A percentile compares a stretch with the other conserved stretches of the same genome.
Conservation (phyloP, 2,329 filamentous ascomycete species). For the Paraphaeosphaeria minitans region DNA sequence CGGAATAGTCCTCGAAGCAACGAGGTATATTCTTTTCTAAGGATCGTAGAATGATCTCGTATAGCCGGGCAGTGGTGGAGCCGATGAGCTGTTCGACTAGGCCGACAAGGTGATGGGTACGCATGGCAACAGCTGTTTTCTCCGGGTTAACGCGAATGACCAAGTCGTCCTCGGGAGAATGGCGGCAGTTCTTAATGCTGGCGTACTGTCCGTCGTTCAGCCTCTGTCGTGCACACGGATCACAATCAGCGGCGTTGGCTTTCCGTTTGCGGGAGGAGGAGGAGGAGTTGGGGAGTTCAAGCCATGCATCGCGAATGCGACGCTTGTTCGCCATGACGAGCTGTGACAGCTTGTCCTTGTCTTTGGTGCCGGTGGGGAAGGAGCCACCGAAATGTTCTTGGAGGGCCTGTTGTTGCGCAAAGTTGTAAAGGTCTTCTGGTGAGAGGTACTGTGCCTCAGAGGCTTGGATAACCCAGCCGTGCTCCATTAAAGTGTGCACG, state of each 20-base stretch:
- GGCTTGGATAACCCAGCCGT: conserved; percentile 72
- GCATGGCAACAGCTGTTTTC: conserved; percentile 80
- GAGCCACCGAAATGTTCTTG: conserved; percentile 57
- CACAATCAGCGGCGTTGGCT: conserved; percentile 23
- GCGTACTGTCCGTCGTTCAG: conserved; percentile 20
- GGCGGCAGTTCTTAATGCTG: not conserved
- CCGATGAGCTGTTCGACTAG: conserved; percentile 74
- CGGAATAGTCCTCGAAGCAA: conserved; percentile 64
- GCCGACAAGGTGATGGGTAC: conserved; percentile 77
- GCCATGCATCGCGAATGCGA: conserved; percentile 53
- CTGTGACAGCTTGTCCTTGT: conserved; percentile 66
- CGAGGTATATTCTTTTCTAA: conserved; percentile 71
- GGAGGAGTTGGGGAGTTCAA: conserved; percentile 31
- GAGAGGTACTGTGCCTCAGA: conserved; percentile 54
- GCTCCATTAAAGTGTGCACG: conserved; percentile 60
- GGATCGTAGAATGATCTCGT: conserved; percentile 71
- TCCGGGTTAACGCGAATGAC: conserved; percentile 83
- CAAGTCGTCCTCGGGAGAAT: conserved; percentile 64
- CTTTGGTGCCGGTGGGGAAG: conserved; percentile 66
- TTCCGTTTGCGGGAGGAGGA: conserved; percentile 26
- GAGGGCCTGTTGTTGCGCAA: conserved; percentile 68
- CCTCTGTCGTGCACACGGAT: conserved; percentile 40
- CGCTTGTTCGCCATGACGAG: conserved; percentile 62
- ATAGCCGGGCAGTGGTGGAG: conserved; percentile 76
- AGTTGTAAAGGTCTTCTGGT: conserved; percentile 60